Conservation (phyloP, 2,329 filamentous ascomycete species). For the Ascochyta viciae-villosae region DNA sequence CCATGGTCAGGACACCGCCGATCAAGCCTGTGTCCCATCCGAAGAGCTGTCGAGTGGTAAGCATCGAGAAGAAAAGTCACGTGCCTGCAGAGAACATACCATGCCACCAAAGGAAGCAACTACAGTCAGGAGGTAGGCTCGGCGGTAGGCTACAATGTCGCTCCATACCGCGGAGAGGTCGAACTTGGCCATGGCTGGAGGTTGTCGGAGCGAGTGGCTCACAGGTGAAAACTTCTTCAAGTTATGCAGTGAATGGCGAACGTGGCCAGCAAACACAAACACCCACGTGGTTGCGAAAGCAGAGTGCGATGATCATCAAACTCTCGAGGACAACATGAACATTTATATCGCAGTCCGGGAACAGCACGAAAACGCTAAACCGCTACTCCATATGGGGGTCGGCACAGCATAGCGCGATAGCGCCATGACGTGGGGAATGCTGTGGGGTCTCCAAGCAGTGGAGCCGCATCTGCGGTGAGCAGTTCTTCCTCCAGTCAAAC, state of each 20-base stretch:
- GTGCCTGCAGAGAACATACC: slow-evolving; percentile 7
- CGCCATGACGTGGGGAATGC: slow-evolving; percentile 24
- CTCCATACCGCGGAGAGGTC: slow-evolving; percentile 44
- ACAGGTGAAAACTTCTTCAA: not conserved
- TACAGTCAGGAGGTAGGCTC: slow-evolving; percentile 51
- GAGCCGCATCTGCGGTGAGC: slow-evolving; percentile 17
- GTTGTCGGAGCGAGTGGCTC: not conserved
- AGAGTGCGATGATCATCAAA: not conserved
- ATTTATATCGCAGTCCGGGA: slow-evolving; percentile 11
- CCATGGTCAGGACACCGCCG: slow-evolving; percentile 53
- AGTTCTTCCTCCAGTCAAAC: slow-evolving; percentile 35
- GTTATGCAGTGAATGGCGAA: not conserved
- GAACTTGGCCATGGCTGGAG: slow-evolving; percentile 40
- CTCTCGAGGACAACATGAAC: not conserved
- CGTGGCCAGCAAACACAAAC: not conserved
- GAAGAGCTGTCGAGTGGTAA: slow-evolving; percentile 29
- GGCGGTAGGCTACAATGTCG: slow-evolving; percentile 51
- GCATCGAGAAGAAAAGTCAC: not conserved
- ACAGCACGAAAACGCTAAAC: slow-evolving; percentile 5
- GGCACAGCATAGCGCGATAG: slow-evolving; percentile 15
- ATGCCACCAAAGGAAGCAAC: slow-evolving; percentile 55
- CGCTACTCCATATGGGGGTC: slow-evolving; percentile 16
- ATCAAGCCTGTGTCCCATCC: slow-evolving; percentile 50
- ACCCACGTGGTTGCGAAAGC: not conserved
- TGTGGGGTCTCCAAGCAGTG: slow-evolving; percentile 30